Conservation (phyloP, 192 early-diverging fungal species). For the Coemansia sp. region DNA sequence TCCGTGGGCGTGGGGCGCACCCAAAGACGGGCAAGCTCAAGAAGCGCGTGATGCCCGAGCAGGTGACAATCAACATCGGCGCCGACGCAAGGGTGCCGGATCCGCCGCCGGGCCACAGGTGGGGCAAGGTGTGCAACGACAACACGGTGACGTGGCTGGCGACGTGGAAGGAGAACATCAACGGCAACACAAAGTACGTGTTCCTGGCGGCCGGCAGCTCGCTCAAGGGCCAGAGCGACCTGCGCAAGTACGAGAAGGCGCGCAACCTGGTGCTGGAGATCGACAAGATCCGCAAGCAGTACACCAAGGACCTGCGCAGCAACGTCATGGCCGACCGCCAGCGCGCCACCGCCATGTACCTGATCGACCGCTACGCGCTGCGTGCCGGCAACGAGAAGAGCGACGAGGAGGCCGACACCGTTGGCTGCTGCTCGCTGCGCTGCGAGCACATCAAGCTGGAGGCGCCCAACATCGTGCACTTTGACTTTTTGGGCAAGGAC, state of each 20-base stretch:
- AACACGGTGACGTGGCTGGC: constrained; percentile 95
- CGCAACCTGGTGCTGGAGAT: constrained; percentile 73
- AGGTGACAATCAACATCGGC: constrained; percentile 92
- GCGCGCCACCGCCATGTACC: constrained; percentile 90
- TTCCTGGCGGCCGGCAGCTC: constrained; percentile 90
- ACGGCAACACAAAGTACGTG: constrained; percentile 90
- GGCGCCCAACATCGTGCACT: constrained; percentile 78
- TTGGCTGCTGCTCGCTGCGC: constrained; percentile 96
- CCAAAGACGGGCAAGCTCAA: constrained; percentile 93
- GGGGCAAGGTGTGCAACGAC: constrained; percentile 86
- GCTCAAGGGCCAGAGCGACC: constrained; percentile 94
- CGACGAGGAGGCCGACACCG: constrained; percentile 97
- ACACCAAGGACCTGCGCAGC: constrained; percentile 77
- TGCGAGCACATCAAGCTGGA: constrained; percentile 87
- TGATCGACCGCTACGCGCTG: constrained; percentile 92
- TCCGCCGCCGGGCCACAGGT: constrained; percentile 85
- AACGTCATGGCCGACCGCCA: constrained; percentile 82
- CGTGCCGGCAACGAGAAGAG: constrained; percentile 98
- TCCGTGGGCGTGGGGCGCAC: constrained; percentile 96
- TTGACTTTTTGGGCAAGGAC: constrained; percentile 99
- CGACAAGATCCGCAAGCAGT: constrained; percentile 72
- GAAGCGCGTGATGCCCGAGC: constrained; percentile 85
- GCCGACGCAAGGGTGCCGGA: constrained; percentile 72
- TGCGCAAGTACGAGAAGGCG: constrained; percentile 96
- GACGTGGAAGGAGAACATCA: constrained; percentile 98